A percentile compares a stretch with the other conserved stretches of the same genome.
These are phyloP conservation scores for Botrytis tulipae DNA, from an alignment of 2,329 filamentous ascomycete genomes.

Conservation along the genomic window DNA sequence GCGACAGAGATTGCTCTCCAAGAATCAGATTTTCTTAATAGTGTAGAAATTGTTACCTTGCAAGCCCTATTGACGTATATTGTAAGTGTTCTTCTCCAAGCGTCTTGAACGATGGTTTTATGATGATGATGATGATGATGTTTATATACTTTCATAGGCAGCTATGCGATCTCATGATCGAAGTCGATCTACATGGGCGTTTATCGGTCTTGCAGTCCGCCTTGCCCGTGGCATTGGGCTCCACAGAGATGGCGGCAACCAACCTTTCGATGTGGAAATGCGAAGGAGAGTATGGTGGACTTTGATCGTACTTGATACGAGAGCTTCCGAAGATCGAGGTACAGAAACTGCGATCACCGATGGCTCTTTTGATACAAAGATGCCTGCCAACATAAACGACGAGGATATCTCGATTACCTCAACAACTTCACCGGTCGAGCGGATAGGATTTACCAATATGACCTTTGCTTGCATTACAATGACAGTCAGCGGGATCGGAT, in stretches of 20 bases:
- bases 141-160: constrained; percentile 7
- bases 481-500: constrained; percentile 4
- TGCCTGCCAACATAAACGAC: constrained; percentile 53
- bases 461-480: constrained; percentile 23
- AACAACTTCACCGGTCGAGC: neutral
- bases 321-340: constrained; percentile 50
- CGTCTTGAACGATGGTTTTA: neutral
- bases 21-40: constrained; percentile 60
- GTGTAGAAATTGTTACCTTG: constrained; percentile 59
- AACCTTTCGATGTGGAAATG: constrained; percentile 51
- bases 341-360: constrained; percentile 46
- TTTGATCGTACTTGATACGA: constrained; percentile 47
- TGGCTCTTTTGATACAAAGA: constrained; percentile 45
- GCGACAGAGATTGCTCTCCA: constrained; percentile 24
- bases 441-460: constrained; percentile 24
- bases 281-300: constrained; percentile 53
- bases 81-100: constrained; percentile 42
- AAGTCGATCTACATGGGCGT: constrained; percentile 43
- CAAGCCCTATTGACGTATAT: constrained; percentile 63
- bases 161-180: constrained; percentile 29
- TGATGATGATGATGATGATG: constrained; percentile 12
- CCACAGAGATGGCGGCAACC: constrained; percentile 49
- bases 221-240: constrained; percentile 45
- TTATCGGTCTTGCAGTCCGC: constrained; percentile 42
- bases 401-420: constrained; percentile 42